phyloP scores from a whole-genome alignment of 192 early-diverging fungal species.

The Allomyces macrogynus region DNA sequence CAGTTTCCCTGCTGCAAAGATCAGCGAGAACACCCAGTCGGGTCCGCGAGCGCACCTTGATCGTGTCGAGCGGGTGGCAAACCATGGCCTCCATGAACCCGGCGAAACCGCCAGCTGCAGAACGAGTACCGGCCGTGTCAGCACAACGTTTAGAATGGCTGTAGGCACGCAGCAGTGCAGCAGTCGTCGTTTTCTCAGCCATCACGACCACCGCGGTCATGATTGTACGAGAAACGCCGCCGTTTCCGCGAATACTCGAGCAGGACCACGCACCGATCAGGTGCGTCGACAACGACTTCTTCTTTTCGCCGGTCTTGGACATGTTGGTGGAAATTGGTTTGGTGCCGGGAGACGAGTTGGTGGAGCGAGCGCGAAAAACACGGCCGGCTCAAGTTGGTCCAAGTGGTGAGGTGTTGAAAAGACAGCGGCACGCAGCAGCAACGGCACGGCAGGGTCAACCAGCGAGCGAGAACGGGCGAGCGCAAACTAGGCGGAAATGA shows the following conservation, averaged over 20 bases:
- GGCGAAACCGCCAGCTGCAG: constrained; percentile 65
- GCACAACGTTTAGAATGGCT: neutral
- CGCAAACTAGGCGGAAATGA: too few relatives aligned
- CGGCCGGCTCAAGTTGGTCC: too few relatives aligned
- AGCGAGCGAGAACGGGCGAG: too few relatives aligned
- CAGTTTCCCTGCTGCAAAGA: constrained; percentile 5
- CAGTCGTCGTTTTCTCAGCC: too few relatives aligned
- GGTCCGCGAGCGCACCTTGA: constrained; percentile 88
- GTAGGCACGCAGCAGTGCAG: neutral
- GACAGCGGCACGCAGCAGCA: too few relatives aligned
- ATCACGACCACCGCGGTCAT: too few relatives aligned
- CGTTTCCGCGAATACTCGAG: neutral
- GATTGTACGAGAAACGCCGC: neutral
- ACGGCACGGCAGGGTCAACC: too few relatives aligned
- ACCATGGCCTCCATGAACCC: constrained; percentile 76
- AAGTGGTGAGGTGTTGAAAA: too few relatives aligned
- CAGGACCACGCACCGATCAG: neutral
- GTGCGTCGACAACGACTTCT: neutral
- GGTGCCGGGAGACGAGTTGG: too few relatives aligned
- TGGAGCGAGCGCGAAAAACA: too few relatives aligned
- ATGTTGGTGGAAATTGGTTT: too few relatives aligned
- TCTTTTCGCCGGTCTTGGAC: neutral
- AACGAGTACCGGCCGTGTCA: neutral
- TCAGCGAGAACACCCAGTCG: constrained; percentile 1
- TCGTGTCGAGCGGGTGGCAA: constrained; percentile 90